These are phyloP conservation scores for Trichosporon ovoides DNA, from an alignment of 1,284 basidiomycete genomes.

Conservation along the genomic window DNA sequence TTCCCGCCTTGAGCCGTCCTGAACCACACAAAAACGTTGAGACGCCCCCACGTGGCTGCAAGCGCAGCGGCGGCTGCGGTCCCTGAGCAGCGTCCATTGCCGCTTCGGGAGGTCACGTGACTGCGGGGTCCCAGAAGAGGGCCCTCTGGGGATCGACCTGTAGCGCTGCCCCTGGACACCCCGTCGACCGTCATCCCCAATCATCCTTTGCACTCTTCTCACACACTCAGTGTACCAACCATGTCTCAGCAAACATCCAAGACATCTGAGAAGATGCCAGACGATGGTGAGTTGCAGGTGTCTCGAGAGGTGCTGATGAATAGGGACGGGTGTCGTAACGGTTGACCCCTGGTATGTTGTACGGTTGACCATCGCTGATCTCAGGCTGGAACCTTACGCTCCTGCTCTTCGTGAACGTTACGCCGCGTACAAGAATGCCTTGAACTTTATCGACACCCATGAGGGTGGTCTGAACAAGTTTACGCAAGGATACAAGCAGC, in stretches of 20 bases:
- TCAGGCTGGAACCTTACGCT: conserved; percentile 66
- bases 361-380: neutral
- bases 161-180: neutral
- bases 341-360: conserved; percentile 43
- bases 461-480: conserved; percentile 90
- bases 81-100: no score
- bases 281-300: conserved; percentile 2
- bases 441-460: conserved; percentile 62
- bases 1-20: no score
- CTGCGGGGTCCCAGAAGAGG: neutral
- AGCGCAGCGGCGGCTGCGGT: no score
- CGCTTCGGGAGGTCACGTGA: neutral
- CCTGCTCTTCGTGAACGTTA: conserved; percentile 67
- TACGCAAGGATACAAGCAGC: conserved; percentile 76
- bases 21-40: no score
- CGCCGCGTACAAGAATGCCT: conserved; percentile 66
- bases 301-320: neutral
- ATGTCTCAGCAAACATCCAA: conserved; percentile 1
- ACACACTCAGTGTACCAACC: neutral
- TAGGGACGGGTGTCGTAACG: conserved; percentile 41
- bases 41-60: no score
- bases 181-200: neutral
- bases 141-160: neutral
- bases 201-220: neutral
- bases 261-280: neutral